Evolutionary conservation across 495 filamentous ascomycete species (phyloP).

Genomic region (Aspergillus bridgeri): DNA sequence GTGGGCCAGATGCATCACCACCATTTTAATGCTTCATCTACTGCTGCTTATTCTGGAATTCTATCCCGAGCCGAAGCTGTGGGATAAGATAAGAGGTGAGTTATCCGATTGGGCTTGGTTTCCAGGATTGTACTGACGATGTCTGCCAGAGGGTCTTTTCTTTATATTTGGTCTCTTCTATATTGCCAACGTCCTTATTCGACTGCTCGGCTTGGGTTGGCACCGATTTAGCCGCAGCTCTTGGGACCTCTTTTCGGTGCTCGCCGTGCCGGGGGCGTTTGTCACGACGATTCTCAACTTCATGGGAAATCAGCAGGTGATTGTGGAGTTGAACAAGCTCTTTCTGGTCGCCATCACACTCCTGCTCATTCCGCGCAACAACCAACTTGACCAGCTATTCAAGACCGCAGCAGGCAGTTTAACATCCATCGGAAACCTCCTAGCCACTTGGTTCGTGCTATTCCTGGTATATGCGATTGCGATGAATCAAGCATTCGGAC

Average conservation of each 20-base stretch:
- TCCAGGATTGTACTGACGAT: conserved; percentile 7
- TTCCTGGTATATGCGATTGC: conserved; percentile 97
- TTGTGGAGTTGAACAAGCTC: conserved; percentile 81
- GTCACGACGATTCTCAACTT: conserved; percentile 68
- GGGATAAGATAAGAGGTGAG: conserved; percentile 61
- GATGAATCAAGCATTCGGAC: conserved; percentile 91
- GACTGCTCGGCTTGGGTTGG: conserved; percentile 88
- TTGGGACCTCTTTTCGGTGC: conserved; percentile 89
- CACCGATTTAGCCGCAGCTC: conserved; percentile 86
- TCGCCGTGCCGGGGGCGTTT: conserved; percentile 82
- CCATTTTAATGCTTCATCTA: conserved; percentile 76
- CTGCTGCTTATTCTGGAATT: conserved; percentile 81
- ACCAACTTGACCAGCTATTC: conserved; percentile 97
- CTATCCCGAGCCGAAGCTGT: conserved; percentile 64
- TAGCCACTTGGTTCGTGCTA: conserved; percentile 95
- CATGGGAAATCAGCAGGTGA: conserved; percentile 53
- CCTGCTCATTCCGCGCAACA: conserved; percentile 92
- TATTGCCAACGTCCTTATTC: conserved; percentile 77
- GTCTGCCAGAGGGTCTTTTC: conserved; percentile 63
- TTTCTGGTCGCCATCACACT: conserved; percentile 89
- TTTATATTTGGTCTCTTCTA: conserved; percentile 82
- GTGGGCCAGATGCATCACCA: conserved; percentile 83
- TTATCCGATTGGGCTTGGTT: not conserved
- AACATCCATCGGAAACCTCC: conserved; percentile 81
- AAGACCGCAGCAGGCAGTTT: conserved; percentile 98